Conservation (phyloP, 345 rosid genomes). For the Citropsis articulata region DNA sequence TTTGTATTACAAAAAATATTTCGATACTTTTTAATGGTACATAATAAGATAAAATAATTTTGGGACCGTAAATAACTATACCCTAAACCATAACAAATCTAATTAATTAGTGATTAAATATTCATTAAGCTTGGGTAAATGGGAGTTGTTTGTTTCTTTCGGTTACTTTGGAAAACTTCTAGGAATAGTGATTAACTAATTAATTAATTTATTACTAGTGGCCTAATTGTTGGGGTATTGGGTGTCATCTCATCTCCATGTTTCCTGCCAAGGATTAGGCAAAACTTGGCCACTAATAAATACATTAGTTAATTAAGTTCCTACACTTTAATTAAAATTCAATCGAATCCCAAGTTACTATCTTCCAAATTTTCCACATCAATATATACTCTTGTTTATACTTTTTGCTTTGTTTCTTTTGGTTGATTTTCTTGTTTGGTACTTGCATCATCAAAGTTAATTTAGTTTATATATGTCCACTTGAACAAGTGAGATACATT, state of each 20-base stretch:
- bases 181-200: constrained; percentile 8
- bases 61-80: neutral
- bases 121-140: constrained; percentile 1
- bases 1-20: neutral
- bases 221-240: constrained; percentile 10
- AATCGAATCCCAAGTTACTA: neutral
- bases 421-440: neutral
- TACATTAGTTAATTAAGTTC: neutral
- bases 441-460: constrained; percentile 7
- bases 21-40: no score
- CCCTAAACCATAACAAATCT: neutral
- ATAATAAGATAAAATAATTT: neutral
- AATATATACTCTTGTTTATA: neutral
- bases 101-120: neutral
- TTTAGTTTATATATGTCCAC: neutral
- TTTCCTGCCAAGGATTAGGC: constrained; percentile 26
- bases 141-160: neutral
- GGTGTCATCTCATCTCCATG: constrained; percentile 25
- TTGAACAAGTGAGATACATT: neutral
- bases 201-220: no score
- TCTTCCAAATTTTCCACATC: neutral
- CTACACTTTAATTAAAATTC: neutral
- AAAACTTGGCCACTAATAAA: constrained; percentile 4
- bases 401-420: neutral
- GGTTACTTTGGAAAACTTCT: constrained; percentile 4